phyloP scores from a whole-genome alignment of 1,284 basidiomycete species.

The Cryptococcus sp. region DNA sequence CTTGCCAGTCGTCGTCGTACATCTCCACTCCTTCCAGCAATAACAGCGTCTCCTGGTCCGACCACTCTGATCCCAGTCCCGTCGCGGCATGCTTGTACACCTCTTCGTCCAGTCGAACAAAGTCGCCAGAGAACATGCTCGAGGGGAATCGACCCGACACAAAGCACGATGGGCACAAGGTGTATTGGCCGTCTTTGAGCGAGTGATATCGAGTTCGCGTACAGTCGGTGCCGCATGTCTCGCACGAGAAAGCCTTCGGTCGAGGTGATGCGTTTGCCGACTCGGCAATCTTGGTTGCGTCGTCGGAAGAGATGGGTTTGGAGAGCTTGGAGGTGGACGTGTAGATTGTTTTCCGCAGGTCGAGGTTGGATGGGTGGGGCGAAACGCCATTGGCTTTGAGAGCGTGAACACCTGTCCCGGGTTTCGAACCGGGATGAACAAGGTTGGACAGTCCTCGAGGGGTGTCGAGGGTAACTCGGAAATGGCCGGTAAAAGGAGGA shows the following conservation, averaged over 20 bases:
- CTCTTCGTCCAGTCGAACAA: slow-evolving; percentile 75
- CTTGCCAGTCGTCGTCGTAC: slow-evolving; percentile 95
- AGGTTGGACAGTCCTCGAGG: slow-evolving; percentile 87
- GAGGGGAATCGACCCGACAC: slow-evolving; percentile 94
- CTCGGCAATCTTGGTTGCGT: slow-evolving; percentile 53
- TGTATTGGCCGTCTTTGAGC: slow-evolving; percentile 84
- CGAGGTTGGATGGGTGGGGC: slow-evolving; percentile 63
- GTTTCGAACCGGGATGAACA: slow-evolving; percentile 78
- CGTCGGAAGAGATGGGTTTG: slow-evolving; percentile 55
- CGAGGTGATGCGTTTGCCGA: slow-evolving; percentile 55
- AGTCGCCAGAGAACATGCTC: slow-evolving; percentile 94
- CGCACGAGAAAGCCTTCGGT: slow-evolving; percentile 65
- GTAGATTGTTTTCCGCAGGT: slow-evolving; percentile 80
- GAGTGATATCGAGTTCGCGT: slow-evolving; percentile 84
- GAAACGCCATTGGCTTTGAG: slow-evolving; percentile 50
- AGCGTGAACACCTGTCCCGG: slow-evolving; percentile 42
- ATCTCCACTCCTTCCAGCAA: slow-evolving; percentile 94
- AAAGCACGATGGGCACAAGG: slow-evolving; percentile 85
- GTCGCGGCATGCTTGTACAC: slow-evolving; percentile 51
- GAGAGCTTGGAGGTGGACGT: slow-evolving; percentile 74
- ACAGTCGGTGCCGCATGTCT: slow-evolving; percentile 92
- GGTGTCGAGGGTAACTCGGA: slow-evolving; percentile 94
- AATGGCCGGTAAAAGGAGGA: slow-evolving; percentile 97
- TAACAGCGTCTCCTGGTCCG: slow-evolving; percentile 81
- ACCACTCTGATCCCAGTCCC: slow-evolving; percentile 66